Evolutionary conservation across 352 stramenopile species (phyloP).

Genomic region (Globisporangium cystogenes): DNA sequence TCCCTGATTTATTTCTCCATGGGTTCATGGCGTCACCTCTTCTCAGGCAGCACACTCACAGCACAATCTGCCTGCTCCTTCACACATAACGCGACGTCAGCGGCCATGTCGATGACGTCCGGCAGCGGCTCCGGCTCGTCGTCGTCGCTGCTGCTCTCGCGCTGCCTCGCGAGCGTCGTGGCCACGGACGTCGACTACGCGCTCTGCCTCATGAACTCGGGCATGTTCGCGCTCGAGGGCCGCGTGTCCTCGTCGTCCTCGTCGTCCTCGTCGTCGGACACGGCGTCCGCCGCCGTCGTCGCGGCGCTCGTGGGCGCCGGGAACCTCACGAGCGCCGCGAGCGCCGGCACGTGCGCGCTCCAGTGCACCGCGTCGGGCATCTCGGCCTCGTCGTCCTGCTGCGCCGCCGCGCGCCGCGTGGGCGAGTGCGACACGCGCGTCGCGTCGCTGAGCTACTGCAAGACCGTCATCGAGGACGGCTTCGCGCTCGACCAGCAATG

Average conservation of each 20-base stretch:
- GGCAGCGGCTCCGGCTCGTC: constrained; percentile 13
- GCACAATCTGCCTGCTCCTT: background rate
- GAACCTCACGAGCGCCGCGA: constrained; percentile 6
- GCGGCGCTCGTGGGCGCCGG: constrained; percentile 3
- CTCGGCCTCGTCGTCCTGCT: constrained; percentile 32
- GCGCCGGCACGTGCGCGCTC: constrained; percentile 21
- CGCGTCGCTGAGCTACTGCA: constrained; percentile 24
- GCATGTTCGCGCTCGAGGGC: constrained; percentile 37
- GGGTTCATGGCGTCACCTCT: no score
- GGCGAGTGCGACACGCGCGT: constrained; percentile 22
- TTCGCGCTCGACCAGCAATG: constrained; percentile 36
- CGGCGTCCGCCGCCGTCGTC: constrained; percentile 3
- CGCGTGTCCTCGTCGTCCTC: constrained; percentile 6
- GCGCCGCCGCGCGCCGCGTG: constrained; percentile 17
- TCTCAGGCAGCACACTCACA: no score
- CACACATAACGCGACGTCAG: background rate
- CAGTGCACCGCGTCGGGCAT: constrained; percentile 25
- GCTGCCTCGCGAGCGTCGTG: constrained; percentile 33
- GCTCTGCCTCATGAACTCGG: constrained; percentile 62
- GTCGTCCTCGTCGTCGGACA: constrained; percentile 5
- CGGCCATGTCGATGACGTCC: constrained; percentile 2
- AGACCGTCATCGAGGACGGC: constrained; percentile 29
- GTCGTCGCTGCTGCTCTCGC: constrained; percentile 18
- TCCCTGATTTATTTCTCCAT: background rate
- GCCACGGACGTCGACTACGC: constrained; percentile 37